These are phyloP conservation scores for Corniculantispora saksenae DNA, from an alignment of 2,329 filamentous ascomycete species.

Conservation along the genomic window DNA sequence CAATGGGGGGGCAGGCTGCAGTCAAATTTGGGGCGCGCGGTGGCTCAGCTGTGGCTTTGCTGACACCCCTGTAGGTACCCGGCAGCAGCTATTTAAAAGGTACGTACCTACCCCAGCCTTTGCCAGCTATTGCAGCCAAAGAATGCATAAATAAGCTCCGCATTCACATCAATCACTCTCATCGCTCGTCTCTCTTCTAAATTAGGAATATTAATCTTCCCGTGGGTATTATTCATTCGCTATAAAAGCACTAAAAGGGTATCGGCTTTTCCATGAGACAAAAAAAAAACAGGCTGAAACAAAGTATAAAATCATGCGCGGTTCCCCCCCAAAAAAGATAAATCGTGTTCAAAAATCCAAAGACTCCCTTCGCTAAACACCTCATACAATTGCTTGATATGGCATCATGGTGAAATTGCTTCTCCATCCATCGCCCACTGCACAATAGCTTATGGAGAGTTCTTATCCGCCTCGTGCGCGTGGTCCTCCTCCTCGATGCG, in stretches of 20 bases:
- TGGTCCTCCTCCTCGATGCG: constrained; percentile 41
- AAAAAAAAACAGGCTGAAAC: constrained; percentile 9
- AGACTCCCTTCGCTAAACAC: constrained; percentile 8
- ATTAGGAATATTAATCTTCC: neutral
- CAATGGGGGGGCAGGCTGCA: neutral
- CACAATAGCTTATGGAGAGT: neutral
- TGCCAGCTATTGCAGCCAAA: neutral
- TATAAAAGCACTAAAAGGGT: constrained; percentile 12
- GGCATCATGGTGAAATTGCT: neutral
- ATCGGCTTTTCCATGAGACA: constrained; percentile 5
- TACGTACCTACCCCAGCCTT: neutral
- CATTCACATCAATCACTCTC: neutral
- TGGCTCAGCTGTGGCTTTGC: constrained; percentile 16
- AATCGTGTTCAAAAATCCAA: constrained; percentile 4
- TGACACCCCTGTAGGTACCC: neutral
- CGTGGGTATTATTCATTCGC: constrained; percentile 11
- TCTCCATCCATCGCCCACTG: neutral
- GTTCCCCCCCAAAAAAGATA: neutral
- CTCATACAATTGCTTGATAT: neutral
- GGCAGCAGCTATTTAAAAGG: neutral
- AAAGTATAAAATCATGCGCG: neutral
- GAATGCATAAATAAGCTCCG: neutral
- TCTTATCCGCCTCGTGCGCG: constrained; percentile 5
- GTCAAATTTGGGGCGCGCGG: neutral
- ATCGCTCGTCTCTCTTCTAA: neutral